These are phyloP conservation scores for Lenwebbia sp. DNA, from an alignment of 345 rosid genomes.

Conservation along the genomic window DNA sequence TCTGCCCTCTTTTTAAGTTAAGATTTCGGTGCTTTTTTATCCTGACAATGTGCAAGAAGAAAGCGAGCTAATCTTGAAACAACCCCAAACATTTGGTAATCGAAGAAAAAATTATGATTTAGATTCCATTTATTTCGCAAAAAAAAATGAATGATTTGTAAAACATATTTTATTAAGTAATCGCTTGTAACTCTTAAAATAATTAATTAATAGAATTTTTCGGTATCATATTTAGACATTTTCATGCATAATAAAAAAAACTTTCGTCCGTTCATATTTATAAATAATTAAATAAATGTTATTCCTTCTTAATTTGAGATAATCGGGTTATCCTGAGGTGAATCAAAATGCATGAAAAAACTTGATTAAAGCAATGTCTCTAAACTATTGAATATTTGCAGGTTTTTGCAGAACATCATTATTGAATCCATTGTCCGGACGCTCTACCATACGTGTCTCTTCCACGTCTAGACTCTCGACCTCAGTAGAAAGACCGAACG, in stretches of 20 bases:
- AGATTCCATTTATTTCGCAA: too few species aligned
- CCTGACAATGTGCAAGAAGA: neutral
- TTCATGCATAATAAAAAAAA: rapidly evolving
- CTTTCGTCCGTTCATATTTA: neutral
- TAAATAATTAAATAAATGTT: too few species aligned
- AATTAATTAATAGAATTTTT: neutral
- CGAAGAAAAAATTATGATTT: neutral
- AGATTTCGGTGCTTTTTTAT: neutral
- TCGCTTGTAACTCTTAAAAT: neutral
- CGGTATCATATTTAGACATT: rapidly evolving
- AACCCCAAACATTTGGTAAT: neutral
- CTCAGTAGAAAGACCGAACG: neutral
- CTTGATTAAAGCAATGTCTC: neutral
- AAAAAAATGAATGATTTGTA: neutral
- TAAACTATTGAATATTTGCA: neutral
- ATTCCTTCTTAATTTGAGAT: too few species aligned
- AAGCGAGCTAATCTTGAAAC: rapidly evolving
- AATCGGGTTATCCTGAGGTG: neutral
- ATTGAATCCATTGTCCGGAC: neutral
- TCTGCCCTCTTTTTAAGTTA: neutral
- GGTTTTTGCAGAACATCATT: too few species aligned
- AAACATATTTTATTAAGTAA: rapidly evolving
- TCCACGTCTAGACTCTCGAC: neutral
- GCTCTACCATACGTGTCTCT: neutral
- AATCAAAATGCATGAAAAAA: neutral